phyloP scores from a whole-genome alignment of 108 stramenopile genomes.

The Nitzschia putrida region DNA sequence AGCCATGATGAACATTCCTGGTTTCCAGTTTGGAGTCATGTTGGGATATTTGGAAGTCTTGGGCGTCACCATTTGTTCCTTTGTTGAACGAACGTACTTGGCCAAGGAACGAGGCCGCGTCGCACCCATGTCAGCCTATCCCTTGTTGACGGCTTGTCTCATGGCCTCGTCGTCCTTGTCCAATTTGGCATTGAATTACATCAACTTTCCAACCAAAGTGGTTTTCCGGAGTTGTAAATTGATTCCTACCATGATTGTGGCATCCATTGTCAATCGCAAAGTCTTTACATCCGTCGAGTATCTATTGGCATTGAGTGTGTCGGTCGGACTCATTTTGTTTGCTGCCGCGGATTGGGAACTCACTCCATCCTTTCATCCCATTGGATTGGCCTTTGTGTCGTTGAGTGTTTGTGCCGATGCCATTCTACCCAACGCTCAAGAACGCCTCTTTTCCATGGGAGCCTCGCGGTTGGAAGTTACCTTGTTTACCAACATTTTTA shows the following conservation, averaged over 20 bases:
- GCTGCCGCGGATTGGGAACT: slow-evolving; percentile 89
- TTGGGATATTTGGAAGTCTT: slow-evolving; percentile 94
- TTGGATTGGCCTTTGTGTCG: slow-evolving; percentile 85
- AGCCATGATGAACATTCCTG: slow-evolving; percentile 83
- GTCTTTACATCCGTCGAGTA: slow-evolving; percentile 78
- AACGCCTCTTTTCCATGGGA: slow-evolving; percentile 77
- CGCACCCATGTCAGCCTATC: slow-evolving; percentile 83
- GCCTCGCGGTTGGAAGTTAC: slow-evolving; percentile 87
- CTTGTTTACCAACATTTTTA: slow-evolving; percentile 89
- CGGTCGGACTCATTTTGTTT: slow-evolving; percentile 88
- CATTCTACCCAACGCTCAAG: slow-evolving; percentile 93
- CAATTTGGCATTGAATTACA: slow-evolving; percentile 90
- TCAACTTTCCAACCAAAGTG: slow-evolving; percentile 94
- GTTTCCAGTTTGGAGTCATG: slow-evolving; percentile 88
- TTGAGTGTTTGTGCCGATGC: slow-evolving; percentile 91
- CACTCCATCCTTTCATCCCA: slow-evolving; percentile 83
- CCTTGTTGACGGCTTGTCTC: slow-evolving; percentile 77
- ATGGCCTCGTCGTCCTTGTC: slow-evolving; percentile 87
- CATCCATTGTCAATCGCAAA: slow-evolving; percentile 79
- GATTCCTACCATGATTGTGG: slow-evolving; percentile 79
- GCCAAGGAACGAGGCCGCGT: slow-evolving; percentile 57
- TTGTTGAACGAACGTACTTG: slow-evolving; percentile 63
- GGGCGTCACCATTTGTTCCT: slow-evolving; percentile 84
- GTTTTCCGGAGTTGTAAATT: slow-evolving; percentile 27
- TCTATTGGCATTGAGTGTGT: slow-evolving; percentile 82